Evolutionary conservation across 768 basidiomycete genomes (phyloP), one percentile per base, ranked within the genome.

Genomic region (Agaricus blazei): DNA sequence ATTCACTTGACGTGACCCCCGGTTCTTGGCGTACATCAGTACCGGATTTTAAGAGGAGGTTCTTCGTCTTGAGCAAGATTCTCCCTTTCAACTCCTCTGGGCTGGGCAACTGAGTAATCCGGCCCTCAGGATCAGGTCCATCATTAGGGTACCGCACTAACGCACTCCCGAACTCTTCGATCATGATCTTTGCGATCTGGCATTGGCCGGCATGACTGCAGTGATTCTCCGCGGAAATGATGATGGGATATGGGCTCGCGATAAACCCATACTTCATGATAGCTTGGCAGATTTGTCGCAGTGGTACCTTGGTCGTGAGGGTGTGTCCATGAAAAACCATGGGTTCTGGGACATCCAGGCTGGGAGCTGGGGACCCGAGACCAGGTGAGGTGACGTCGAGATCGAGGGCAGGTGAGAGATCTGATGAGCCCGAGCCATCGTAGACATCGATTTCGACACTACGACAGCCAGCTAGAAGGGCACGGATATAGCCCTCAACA

Each of bases 191-290:
- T 26, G 72, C 78, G 41, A 81, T 72, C 62, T 71, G 70, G 53
- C 79, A 77, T 56, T 84, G 76, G 59, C 82, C 78, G 38, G 82
- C 78, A 4, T 75, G 73, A 2, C 80, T 77, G 69, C 93, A 97
- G 64, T 98, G 96, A 4, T 97, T 82, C 72, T 99, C 97, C n/a
- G 94, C 92, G 3, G 93, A 96, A 52, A 99, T 90, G 71, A 99
- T 91, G 67, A 99, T 81, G 0, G 97, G 97, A 68, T 94, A 98
- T 0, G 93, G 90, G 2, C 93, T 96, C 0, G 90, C 84, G 45
- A 93, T 85, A 64, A 99, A 98, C 1, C 90, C 96, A 64, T 98
- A 98, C 65, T 93, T 92, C 48, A 79, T 78, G 66, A 98, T 92
- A 0, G 93, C 90, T 47, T 83, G 75, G 66, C 93, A 93, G 46